Conservation (phyloP, 108 stramenopile species). For the Bacterosira constricta region DNA sequence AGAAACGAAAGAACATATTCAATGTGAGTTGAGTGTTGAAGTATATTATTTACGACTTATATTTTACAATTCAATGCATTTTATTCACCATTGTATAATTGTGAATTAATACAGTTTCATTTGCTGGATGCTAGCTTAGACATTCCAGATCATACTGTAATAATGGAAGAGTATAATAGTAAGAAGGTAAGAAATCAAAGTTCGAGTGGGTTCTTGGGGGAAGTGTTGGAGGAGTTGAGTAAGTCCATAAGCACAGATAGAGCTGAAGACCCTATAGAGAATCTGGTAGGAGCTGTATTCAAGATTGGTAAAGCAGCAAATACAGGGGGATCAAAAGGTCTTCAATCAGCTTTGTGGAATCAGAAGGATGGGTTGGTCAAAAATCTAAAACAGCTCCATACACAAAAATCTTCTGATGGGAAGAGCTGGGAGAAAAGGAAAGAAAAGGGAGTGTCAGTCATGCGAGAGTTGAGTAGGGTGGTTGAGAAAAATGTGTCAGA, state of each 20-base stretch:
- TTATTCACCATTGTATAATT: too few relatives aligned
- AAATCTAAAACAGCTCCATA: conserved; percentile 41
- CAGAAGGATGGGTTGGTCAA: conserved; percentile 40
- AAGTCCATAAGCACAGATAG: conserved; percentile 15
- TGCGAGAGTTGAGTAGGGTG: conserved; percentile 45
- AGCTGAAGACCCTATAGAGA: conserved; percentile 38
- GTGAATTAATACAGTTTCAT: too few relatives aligned
- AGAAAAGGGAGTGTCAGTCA: conserved; percentile 19
- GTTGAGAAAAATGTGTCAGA: conserved; percentile 52
- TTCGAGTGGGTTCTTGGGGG: neutral
- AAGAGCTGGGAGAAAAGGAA: conserved; percentile 5
- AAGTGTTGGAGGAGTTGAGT: conserved; percentile 7
- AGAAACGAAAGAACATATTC: conserved; percentile 45
- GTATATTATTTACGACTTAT: too few relatives aligned
- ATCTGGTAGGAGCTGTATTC: conserved; percentile 43
- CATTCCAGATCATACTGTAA: conserved; percentile 27
- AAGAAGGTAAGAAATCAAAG: conserved; percentile 6
- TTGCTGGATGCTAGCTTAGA: conserved; percentile 42
- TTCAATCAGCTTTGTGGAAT: conserved; percentile 32
- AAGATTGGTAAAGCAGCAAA: conserved; percentile 49
- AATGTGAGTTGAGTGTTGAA: too few relatives aligned
- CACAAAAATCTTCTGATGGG: neutral
- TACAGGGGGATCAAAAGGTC: conserved; percentile 30
- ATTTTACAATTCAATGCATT: too few relatives aligned
- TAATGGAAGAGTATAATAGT: conserved; percentile 34